These are phyloP conservation scores for Cytospora chrysosperma DNA, from an alignment of 2,329 filamentous ascomycete species.

Conservation along the genomic window DNA sequence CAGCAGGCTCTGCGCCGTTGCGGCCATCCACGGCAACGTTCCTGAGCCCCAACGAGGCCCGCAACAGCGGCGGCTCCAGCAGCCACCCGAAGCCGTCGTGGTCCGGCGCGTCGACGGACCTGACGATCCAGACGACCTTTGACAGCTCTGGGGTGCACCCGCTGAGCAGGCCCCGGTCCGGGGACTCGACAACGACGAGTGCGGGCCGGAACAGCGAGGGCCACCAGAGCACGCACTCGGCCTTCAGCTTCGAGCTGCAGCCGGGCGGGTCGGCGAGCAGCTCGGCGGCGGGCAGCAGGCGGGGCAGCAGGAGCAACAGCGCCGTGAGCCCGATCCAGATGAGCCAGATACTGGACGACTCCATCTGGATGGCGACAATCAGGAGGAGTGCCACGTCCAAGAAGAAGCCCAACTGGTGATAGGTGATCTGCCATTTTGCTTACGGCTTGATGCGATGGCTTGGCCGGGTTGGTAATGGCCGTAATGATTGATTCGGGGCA, in stretches of 20 bases:
- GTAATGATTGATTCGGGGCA: not conserved
- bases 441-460: not conserved
- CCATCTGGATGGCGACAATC: constrained; percentile 91
- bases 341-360: constrained; percentile 82
- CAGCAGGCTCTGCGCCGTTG: constrained; percentile 26
- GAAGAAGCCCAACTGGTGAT: constrained; percentile 24
- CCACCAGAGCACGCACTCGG: constrained; percentile 48
- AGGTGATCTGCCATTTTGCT: constrained; percentile 24
- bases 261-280: constrained; percentile 39
- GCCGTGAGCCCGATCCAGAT: constrained; percentile 74
- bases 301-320: constrained; percentile 63
- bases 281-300: constrained; percentile 30
- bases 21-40: constrained; percentile 31
- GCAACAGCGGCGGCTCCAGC: constrained; percentile 32
- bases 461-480: constrained; percentile 6
- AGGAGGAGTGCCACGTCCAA: constrained; percentile 76
- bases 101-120: constrained; percentile 43
- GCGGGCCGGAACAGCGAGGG: constrained; percentile 33
- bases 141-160: constrained; percentile 43
- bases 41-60: constrained; percentile 38
- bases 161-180: constrained; percentile 53
- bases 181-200: constrained; percentile 27
- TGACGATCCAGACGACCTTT: constrained; percentile 41
- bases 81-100: constrained; percentile 43
- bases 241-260: constrained; percentile 59